A percentile compares a stretch with the other conserved stretches of the same genome.
Conservation (phyloP, 495 filamentous ascomycete genomes). For the Penicillium atrosanguineum region DNA sequence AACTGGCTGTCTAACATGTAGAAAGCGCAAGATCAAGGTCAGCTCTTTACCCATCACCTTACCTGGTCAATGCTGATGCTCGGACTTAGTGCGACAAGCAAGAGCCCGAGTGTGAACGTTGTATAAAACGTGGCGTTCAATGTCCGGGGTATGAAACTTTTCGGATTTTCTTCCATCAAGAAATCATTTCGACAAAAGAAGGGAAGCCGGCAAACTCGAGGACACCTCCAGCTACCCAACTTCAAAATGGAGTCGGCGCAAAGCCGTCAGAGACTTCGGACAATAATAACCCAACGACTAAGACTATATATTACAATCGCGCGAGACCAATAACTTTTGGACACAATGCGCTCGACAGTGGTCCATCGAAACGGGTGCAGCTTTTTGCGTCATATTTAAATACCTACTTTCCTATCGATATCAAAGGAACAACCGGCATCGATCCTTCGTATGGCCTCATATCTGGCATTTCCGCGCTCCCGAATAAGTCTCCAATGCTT, state of each 20-base stretch:
- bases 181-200: too few species aligned
- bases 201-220: too few species aligned
- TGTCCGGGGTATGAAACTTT: not conserved
- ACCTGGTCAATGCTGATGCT: not conserved
- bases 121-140: constrained; percentile 1
- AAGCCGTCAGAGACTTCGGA: too few species aligned
- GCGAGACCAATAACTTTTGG: too few species aligned
- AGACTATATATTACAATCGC: too few species aligned
- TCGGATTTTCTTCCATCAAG: too few species aligned
- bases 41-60: not conserved
- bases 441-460: constrained; percentile 2
- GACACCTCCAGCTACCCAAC: too few species aligned
- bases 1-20: not conserved
- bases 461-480: not conserved
- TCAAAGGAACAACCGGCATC: not conserved
- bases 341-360: not conserved
- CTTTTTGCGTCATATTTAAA: constrained; percentile 1
- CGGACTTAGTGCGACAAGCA: not conserved
- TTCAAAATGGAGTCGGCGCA: too few species aligned
- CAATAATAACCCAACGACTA: too few species aligned
- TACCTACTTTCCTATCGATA: constrained; percentile 5
- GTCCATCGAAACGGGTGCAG: not conserved
- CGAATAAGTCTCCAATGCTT: constrained; percentile 6
- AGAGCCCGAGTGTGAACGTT: constrained; percentile 2
- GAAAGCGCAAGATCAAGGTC: constrained; percentile 3